Conservation (phyloP, 1,284 basidiomycete species). For the Rhodotorula sp. region DNA sequence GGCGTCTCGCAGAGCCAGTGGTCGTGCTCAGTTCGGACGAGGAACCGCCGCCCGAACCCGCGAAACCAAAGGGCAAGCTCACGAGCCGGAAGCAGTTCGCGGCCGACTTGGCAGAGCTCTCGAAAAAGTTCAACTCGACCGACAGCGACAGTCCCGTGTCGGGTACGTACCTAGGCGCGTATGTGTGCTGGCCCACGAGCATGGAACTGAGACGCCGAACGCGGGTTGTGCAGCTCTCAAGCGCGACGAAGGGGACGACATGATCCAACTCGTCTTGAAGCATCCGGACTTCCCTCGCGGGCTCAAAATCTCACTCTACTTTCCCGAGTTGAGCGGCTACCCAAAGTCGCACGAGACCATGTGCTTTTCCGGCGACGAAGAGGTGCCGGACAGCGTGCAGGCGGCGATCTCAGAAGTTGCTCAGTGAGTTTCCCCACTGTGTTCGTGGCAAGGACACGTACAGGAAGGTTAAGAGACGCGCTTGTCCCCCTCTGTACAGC, state of each 20-base stretch:
- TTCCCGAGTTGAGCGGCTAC: constrained; percentile 36
- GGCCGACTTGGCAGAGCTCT: constrained; percentile 12
- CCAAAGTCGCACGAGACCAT: constrained; percentile 26
- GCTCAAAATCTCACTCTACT: constrained; percentile 29
- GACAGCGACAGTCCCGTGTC: background rate
- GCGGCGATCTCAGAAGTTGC: constrained; percentile 26
- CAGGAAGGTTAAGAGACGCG: background rate
- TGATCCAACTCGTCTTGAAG: constrained; percentile 23
- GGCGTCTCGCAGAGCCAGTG: background rate
- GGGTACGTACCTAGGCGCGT: background rate
- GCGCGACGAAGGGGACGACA: constrained; percentile 34
- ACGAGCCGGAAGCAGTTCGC: constrained; percentile 35
- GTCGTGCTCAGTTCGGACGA: constrained; percentile 1
- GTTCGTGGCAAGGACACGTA: too few species aligned
- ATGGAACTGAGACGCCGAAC: too few species aligned
- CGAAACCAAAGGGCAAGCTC: constrained; percentile 30
- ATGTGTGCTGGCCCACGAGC: too few species aligned
- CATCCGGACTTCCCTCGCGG: constrained; percentile 11
- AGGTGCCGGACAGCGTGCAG: constrained; percentile 14
- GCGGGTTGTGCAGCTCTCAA: constrained; percentile 18
- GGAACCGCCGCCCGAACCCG: background rate
- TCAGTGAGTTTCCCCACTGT: constrained; percentile 11
- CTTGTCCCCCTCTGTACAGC: background rate
- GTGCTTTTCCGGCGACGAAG: constrained; percentile 33
- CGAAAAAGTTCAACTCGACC: background rate